Conservation (phyloP, 495 filamentous ascomycete genomes). For the Paragyromitra xinjiangensis region DNA sequence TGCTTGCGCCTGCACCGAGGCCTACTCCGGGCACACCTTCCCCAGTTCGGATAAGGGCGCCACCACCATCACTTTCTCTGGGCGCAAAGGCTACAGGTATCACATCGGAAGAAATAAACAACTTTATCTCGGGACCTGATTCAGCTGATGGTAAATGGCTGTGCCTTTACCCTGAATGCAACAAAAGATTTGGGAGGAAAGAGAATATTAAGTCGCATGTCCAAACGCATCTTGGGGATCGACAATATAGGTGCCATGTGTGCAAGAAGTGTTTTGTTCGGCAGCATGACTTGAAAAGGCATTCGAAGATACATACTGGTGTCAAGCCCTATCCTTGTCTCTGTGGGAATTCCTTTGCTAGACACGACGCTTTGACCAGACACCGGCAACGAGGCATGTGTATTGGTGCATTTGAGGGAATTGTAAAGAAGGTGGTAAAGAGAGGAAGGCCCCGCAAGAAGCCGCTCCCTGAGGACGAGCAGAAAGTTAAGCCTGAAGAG, state of each 20-base stretch:
- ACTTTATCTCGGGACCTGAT: constrained; percentile 83
- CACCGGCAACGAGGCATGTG: constrained; percentile 96
- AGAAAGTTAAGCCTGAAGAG: constrained; percentile 60
- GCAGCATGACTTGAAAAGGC: constrained; percentile 94
- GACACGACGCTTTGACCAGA: constrained; percentile 92
- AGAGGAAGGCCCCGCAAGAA: constrained; percentile 73
- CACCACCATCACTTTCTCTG: constrained; percentile 36
- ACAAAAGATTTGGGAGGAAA: constrained; percentile 86
- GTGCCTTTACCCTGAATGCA: constrained; percentile 81
- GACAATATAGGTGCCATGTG: constrained; percentile 86
- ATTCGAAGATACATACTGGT: constrained; percentile 94
- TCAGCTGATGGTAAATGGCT: constrained; percentile 80
- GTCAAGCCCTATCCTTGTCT: constrained; percentile 91
- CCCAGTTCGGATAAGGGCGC: constrained; percentile 44
- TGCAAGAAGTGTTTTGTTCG: constrained; percentile 95
- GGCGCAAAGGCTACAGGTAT: constrained; percentile 74
- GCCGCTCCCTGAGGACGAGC: constrained; percentile 68
- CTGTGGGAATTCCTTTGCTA: constrained; percentile 88
- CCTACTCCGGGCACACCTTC: constrained; percentile 39
- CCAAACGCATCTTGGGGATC: constrained; percentile 94
- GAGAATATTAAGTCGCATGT: constrained; percentile 99
- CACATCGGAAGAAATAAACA: constrained; percentile 83
- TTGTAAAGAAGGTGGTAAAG: constrained; percentile 74
- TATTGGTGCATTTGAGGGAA: constrained; percentile 85
- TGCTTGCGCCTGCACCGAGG: constrained; percentile 49